Percentiles rank a stretch among this genome's conserved stretches.
phyloP scores from a whole-genome alignment of 768 basidiomycete genomes.

The Mycena epipterygia region DNA sequence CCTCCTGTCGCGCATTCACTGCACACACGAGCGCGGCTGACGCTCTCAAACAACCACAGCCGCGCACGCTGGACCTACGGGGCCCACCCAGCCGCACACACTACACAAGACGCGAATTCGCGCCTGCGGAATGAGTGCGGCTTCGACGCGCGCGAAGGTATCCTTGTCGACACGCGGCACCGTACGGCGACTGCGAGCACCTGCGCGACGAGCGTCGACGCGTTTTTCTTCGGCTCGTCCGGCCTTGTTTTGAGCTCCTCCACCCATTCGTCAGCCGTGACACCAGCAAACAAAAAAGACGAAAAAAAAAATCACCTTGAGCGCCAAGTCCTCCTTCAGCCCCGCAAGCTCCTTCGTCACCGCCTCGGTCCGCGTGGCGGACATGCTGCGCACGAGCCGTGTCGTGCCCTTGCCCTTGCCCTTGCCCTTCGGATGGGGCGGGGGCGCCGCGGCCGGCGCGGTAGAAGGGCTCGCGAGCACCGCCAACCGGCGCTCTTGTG shows the following conservation, averaged over 20 bases:
- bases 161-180: no score
- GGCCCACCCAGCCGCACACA: no score
- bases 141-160: no score
- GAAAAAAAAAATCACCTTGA: slow-evolving; percentile 73
- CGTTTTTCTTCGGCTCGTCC: no score
- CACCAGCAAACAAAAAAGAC: background rate
- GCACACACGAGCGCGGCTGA: no score
- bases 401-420: slow-evolving; percentile 62
- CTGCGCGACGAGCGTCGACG: no score
- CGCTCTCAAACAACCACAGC: no score
- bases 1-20: no score
- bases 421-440: slow-evolving; percentile 80
- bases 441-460: slow-evolving; percentile 31
- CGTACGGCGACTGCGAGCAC: no score
- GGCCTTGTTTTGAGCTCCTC: slow-evolving; percentile 92
- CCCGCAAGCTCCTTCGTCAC: slow-evolving; percentile 86
- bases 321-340: slow-evolving; percentile 83
- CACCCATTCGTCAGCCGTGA: slow-evolving; percentile 64
- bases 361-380: slow-evolving; percentile 75
- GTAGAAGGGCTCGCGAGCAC: slow-evolving; percentile 60
- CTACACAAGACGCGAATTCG: slow-evolving; percentile 75
- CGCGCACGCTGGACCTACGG: no score
- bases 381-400: slow-evolving; percentile 67
- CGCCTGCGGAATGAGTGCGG: slow-evolving; percentile 81
- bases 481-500: no score